Evolutionary conservation across 2,329 filamentous ascomycete genomes (phyloP).

Genomic region (Hypoxylon sp.): DNA sequence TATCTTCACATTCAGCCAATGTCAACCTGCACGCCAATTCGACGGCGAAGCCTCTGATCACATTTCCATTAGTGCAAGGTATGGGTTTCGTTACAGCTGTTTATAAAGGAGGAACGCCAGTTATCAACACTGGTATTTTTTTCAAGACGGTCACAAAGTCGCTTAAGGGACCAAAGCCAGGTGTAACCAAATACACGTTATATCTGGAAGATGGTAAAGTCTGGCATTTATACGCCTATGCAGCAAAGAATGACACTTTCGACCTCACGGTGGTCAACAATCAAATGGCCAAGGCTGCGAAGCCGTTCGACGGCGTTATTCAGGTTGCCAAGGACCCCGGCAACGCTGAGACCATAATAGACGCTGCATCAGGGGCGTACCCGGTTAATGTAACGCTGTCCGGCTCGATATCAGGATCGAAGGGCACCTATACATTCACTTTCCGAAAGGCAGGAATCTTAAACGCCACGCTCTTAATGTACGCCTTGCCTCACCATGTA

Average conservation of each 20-base stretch:
- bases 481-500: conserved; percentile 88
- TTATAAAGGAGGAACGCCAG: conserved; percentile 78
- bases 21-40: conserved; percentile 74
- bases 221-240: conserved; percentile 86
- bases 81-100: conserved; percentile 88
- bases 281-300: conserved; percentile 73
- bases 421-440: conserved; percentile 79
- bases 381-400: conserved; percentile 74
- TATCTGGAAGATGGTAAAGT: conserved; percentile 77
- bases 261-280: conserved; percentile 78
- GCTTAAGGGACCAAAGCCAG: conserved; percentile 69
- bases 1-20: conserved; percentile 73
- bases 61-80: conserved; percentile 88
- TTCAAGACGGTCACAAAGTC: conserved; percentile 77
- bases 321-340: conserved; percentile 85
- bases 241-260: conserved; percentile 70
- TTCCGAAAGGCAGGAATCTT: conserved; percentile 80
- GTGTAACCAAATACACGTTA: conserved; percentile 82
- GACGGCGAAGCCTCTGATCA: conserved; percentile 72
- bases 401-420: conserved; percentile 70
- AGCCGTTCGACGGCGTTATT: conserved; percentile 81
- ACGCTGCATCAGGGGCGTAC: conserved; percentile 82
- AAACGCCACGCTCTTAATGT: conserved; percentile 79
- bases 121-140: conserved; percentile 80
- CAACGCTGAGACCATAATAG: conserved; percentile 77